Percentiles rank a stretch among this genome's conserved stretches.
phyloP scores from a whole-genome alignment of 306 rosid genomes.

The Sphenostylis stenocarpa region DNA sequence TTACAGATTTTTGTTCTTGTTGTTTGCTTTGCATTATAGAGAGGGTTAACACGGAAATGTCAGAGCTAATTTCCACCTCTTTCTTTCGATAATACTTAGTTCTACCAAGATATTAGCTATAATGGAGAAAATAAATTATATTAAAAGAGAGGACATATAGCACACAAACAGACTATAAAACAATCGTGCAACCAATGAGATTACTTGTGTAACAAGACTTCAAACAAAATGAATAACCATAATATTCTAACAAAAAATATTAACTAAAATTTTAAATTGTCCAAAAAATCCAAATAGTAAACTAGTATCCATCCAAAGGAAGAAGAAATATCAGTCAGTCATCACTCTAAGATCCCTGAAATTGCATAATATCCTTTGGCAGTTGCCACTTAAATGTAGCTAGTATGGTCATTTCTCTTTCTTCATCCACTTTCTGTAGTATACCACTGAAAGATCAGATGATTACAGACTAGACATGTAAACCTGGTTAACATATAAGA shows the following conservation, averaged over 20 bases:
- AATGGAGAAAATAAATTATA: background rate
- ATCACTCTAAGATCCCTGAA: background rate
- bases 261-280: background rate
- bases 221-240: background rate
- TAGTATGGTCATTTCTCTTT: background rate
- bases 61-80: background rate
- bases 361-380: background rate
- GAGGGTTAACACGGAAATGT: background rate
- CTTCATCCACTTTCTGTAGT: background rate
- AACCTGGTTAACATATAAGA: conserved; percentile 16
- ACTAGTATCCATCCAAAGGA: background rate
- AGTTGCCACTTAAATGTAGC: background rate
- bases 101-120: conserved; percentile 31
- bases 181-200: conserved; percentile 23
- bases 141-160: conserved; percentile 18
- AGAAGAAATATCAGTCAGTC: conserved; percentile 23
- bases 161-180: conserved; percentile 18
- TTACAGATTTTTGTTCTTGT: background rate
- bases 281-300: conserved; percentile 7
- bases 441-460: background rate
- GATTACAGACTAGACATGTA: background rate
- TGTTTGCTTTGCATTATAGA: background rate
- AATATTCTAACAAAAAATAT: background rate
- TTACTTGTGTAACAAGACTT: background rate
- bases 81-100: background rate